Base-by-base conservation (phyloP, 805 yeast species). In the Yarrowia yakushimensis region DNA sequence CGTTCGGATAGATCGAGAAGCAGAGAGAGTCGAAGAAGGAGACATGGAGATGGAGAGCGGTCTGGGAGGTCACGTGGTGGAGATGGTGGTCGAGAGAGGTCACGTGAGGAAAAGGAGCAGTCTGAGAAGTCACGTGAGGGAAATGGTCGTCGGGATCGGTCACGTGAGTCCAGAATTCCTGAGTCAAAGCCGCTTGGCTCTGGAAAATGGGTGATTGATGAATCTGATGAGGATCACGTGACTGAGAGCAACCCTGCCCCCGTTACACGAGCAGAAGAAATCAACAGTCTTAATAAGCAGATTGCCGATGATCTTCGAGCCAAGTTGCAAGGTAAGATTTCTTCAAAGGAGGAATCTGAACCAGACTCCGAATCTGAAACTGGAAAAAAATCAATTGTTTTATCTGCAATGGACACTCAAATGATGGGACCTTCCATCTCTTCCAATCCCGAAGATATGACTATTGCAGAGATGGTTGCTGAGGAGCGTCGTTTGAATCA, bases 391-490 rank as follows among this genome's bases (percentile, higher is more conserved):
- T 48, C 67, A 0, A 42, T 65, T 18, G 27, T 43, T 8, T 22
- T 59, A 1, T 23, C 52, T 0, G 25, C 52, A 20, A 41, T 65
- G 65, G 46, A 64, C 17, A 64, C 50, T 1, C 60, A 42, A 33
- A 48, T 42, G 43, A 31, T 64, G 37, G 20, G 30, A 4, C 18
- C 42, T 17, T 18, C 54, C 2, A 1, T 20, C 12, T 64, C 57
- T 4, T 74, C 72, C 37, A 72, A 72, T n/a, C 59, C 59, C 4
- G 43, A 52, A 17, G 73, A 72, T 11, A 69, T 77, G 76, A 70
- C 79, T 2, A 68, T 76, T 12, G 72, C 70, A 6, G 77, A 78
- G 31, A 66, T 78, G 71, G 68, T 71, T 2, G 68, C 71, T 12
- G 70, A 71, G 41, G 81, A 77, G 62, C 63, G 69, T n/a, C 63